These are phyloP conservation scores for Aspergillus viridinutans DNA, from an alignment of 2,329 filamentous ascomycete species.

Conservation along the genomic window DNA sequence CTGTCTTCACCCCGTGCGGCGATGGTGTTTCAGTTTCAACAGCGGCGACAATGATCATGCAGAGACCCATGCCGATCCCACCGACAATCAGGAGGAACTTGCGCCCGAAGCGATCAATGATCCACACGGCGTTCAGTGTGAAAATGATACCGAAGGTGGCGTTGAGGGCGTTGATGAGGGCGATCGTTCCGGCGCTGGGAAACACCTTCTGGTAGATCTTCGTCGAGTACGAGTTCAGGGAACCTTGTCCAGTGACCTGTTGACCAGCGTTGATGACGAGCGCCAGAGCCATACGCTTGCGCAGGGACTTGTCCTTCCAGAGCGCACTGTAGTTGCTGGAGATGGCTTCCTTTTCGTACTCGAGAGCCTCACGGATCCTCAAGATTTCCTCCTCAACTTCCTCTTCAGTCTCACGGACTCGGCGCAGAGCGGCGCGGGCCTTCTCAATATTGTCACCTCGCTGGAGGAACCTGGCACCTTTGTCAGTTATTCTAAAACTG, in stretches of 20 bases:
- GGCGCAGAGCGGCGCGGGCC: constrained; percentile 55
- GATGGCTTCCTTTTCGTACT: constrained; percentile 68
- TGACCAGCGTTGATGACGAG: constrained; percentile 66
- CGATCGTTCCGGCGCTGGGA: constrained; percentile 55
- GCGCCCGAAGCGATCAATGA: constrained; percentile 66
- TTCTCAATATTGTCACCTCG: constrained; percentile 56
- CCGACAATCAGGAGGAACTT: constrained; percentile 67
- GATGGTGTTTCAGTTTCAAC: constrained; percentile 57
- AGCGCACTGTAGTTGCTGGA: constrained; percentile 60
- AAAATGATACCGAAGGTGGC: constrained; percentile 69
- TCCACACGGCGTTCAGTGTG: constrained; percentile 69
- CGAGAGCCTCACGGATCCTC: constrained; percentile 62
- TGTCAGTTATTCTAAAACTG: background rate
- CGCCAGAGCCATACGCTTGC: constrained; percentile 62
- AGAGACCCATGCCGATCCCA: constrained; percentile 63
- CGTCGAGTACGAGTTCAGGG: constrained; percentile 69
- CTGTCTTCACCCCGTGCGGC: constrained; percentile 50
- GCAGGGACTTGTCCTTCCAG: constrained; percentile 65
- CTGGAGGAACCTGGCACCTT: constrained; percentile 46
- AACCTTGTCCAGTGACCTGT: constrained; percentile 68
- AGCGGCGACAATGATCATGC: constrained; percentile 63
- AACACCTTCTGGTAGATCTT: constrained; percentile 70
- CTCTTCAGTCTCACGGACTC: constrained; percentile 60
- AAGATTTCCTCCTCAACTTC: constrained; percentile 65
- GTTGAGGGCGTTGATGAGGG: constrained; percentile 70